Evolutionary conservation across 148 eudicot species (phyloP), one percentile per base, ranked within the genome.

Genomic region (Chenopodium suecicum): DNA sequence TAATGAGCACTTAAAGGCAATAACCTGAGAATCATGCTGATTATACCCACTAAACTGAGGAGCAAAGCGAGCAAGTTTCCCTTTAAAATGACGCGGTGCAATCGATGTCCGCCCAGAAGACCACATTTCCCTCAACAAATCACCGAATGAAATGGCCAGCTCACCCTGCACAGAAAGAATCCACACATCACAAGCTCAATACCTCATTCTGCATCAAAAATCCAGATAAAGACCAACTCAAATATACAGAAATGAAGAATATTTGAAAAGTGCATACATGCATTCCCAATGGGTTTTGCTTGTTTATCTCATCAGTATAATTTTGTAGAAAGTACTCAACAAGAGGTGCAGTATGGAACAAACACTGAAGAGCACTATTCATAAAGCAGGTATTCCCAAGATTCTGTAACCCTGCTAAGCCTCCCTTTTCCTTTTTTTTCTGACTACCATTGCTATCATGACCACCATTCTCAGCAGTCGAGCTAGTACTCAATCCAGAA

Each of bases 41-140:
- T 94, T 96, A 85, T 90, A 96, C 13, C 99, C 99, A 89, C 95
- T 96, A 85, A 96, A 96, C 90, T 96, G 99, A 52, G 99, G 99
- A 82, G 99, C 99, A 89, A 94, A 96, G 62, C 95, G 94, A 88
- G 90, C 91, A 84, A 96, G 94, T 86, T 92, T 96, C 27, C 92
- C 94, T 87, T 96, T 96, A 81, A 96, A 96, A 70, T 77, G 89
- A 82, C 99, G 97, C 34, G 99, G 99, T 22, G 95, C 90, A 85
- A 96, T 85, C 32, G 94, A 41, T 67, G 89, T 86, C 73, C 89
- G 86, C 64, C 98, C 97, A 82, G 93, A 86, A 13, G 93, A 89
- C 99, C 99, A 96, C 77, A 94, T 88, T 81, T 89, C 91, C 82
- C 98, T 92, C 88, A 96, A 84, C 27, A 96, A 77, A 27, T 94